Percentiles rank a stretch among this genome's conserved stretches.
phyloP scores from a whole-genome alignment of 768 basidiomycete species.

The Leccinum rimulosum region DNA sequence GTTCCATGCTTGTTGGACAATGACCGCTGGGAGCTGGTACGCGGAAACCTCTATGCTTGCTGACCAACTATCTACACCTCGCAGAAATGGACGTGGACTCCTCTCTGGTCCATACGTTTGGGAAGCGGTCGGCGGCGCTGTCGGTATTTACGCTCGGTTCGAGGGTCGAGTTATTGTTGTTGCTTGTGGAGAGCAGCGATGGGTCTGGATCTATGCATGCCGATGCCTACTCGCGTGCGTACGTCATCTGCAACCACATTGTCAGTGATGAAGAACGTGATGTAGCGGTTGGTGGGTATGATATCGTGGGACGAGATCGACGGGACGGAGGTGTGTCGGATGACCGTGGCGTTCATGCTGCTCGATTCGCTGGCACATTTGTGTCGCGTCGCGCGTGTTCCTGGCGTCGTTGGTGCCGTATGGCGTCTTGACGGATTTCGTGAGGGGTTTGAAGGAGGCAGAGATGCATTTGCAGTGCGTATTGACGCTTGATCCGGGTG shows the following conservation, averaged over 20 bases:
- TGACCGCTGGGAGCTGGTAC: too few relatives aligned
- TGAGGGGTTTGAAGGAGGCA: slow-evolving; percentile 78
- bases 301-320: slow-evolving; percentile 88
- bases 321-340: slow-evolving; percentile 89
- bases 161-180: too few relatives aligned
- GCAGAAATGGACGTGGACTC: too few relatives aligned
- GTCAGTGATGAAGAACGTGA: slow-evolving; percentile 57
- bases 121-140: background rate
- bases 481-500: slow-evolving; percentile 58
- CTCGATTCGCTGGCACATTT: slow-evolving; percentile 78
- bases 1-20: too few relatives aligned
- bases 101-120: too few relatives aligned
- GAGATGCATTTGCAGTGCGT: slow-evolving; percentile 73
- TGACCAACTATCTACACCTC: too few relatives aligned
- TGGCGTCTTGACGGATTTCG: slow-evolving; percentile 80
- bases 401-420: slow-evolving; percentile 60
- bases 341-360: slow-evolving; percentile 90
- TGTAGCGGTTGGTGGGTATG: slow-evolving; percentile 41
- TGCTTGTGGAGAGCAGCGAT: too few relatives aligned
- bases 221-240: too few relatives aligned
- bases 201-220: too few relatives aligned
- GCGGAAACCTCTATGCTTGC: too few relatives aligned
- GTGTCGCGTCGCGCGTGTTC: slow-evolving; percentile 62
- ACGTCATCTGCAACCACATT: slow-evolving; percentile 47
- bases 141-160: too few relatives aligned